Conservation (phyloP, 2,329 filamentous ascomycete genomes). For the Mycosphaerelloides madeirae region DNA sequence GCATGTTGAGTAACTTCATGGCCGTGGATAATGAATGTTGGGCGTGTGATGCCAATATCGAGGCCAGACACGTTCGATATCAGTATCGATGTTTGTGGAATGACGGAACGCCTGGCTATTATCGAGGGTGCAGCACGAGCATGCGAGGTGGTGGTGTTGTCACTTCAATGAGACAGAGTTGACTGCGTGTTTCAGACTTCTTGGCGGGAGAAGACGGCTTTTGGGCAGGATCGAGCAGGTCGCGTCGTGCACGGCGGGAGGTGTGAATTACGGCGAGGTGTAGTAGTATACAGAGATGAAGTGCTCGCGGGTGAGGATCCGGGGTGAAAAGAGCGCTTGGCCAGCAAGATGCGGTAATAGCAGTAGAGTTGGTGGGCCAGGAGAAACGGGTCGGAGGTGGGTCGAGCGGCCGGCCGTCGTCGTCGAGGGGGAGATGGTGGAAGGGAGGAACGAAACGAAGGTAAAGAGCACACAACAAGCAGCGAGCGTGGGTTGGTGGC, state of each 20-base stretch:
- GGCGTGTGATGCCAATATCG: background rate
- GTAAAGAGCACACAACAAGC: slow-evolving; percentile 8
- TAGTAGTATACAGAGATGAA: slow-evolving; percentile 7
- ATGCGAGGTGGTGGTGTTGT: slow-evolving; percentile 9
- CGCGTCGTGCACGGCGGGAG: background rate
- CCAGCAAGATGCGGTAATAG: slow-evolving; percentile 15
- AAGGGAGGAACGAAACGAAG: slow-evolving; percentile 5
- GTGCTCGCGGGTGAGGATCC: background rate
- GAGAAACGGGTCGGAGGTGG: background rate
- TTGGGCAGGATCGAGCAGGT: background rate
- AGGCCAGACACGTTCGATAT: too few relatives aligned
- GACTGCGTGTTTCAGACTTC: slow-evolving; percentile 6
- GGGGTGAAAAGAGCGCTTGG: slow-evolving; percentile 10
- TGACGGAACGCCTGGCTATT: slow-evolving; percentile 11
- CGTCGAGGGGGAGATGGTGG: background rate
- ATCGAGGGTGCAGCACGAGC: slow-evolving; percentile 6
- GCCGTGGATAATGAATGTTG: slow-evolving; percentile 3
- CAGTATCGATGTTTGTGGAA: slow-evolving; percentile 8
- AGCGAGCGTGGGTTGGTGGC: slow-evolving; percentile 6
- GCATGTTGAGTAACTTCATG: slow-evolving; percentile 24
- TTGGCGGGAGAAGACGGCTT: slow-evolving; percentile 12
- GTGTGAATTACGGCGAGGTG: background rate
- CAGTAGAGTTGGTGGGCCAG: slow-evolving; percentile 1
- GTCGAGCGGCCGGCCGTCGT: background rate
- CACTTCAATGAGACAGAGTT: slow-evolving; percentile 2